Evolutionary conservation across 768 basidiomycete genomes (phyloP), one percentile per base, ranked within the genome.

Genomic region (Tulasnella sp.): DNA sequence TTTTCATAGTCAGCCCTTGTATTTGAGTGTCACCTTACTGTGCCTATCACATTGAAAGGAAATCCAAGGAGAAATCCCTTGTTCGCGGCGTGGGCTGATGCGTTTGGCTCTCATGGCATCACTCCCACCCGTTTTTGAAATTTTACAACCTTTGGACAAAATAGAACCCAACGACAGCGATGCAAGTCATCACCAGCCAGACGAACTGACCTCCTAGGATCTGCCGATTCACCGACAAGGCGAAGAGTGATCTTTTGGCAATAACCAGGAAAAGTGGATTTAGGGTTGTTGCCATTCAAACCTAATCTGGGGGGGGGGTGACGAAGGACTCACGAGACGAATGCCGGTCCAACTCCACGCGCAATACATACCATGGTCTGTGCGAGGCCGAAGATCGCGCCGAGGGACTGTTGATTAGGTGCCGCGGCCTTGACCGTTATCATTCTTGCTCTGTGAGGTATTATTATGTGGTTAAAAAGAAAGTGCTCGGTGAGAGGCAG

Each of bases 201-300:
- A 60, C 59, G 50, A 60, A 38, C 21, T 60, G 53, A 7, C 59
- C 59, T 7, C 59, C 59, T 5, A 52, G 42, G 15, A 60, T 56
- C 4, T 60, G 54, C 21, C 27, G 38, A 43, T 60, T 27, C 8
- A 60, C 44, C 15, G 59, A 60, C 5, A 53, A 25, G 2, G 59
- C 59, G 41, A 60, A 60, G 2, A 60, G 41, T 15, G 59, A 60
- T 10, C 59, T 60, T n/a, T n/a, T n/a, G n/a, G n/a, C n/a, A n/a
- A n/a, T n/a, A n/a, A n/a, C n/a, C n/a, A n/a, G 41, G n/a, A n/a
- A 43, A 43, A 17, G 1, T 21, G 21, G 24, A 44, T 45, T 8
- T 8, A 53, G 1, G 29, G 41, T 10, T 43, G 21, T n/a, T 46
- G 10, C 21, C 5, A n/a, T 21, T 9, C 15, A 11, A 38, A 38